A percentile compares a stretch with the other conserved stretches of the same genome.
These are phyloP conservation scores for Sporobolomyces pararoseus DNA, from an alignment of 768 basidiomycete species.

Conservation along the genomic window DNA sequence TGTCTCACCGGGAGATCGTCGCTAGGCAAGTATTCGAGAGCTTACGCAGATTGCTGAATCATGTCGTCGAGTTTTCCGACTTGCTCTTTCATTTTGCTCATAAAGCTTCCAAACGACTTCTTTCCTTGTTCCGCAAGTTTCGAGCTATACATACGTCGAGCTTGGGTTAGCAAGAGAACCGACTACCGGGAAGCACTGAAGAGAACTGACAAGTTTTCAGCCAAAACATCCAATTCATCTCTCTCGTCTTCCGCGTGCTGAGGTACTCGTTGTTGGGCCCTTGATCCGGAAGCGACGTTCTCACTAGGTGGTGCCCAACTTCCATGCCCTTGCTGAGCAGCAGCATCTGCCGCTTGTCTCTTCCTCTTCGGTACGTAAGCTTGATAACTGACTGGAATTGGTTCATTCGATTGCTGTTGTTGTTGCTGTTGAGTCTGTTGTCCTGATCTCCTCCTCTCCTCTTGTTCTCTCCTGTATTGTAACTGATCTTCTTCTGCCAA, in stretches of 20 bases:
- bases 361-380: constrained; percentile 28
- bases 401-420: neutral
- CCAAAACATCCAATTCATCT: constrained; percentile 36
- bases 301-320: constrained; percentile 62
- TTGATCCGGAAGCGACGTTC: constrained; percentile 57
- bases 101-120: constrained; percentile 26
- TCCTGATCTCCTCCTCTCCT: neutral
- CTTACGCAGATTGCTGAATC: constrained; percentile 21
- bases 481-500: constrained; percentile 28
- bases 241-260: neutral
- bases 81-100: constrained; percentile 31
- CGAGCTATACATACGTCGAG: constrained; percentile 10
- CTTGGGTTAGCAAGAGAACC: no score
- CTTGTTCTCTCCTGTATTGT: constrained; percentile 5
- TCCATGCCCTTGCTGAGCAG: neutral
- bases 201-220: constrained; percentile 32
- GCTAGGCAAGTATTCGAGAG: neutral
- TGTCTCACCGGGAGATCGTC: no score
- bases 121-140: constrained; percentile 39
- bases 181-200: neutral
- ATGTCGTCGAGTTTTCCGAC: constrained; percentile 29
- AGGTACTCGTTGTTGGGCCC: neutral
- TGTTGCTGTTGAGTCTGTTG: neutral
- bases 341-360: neutral
- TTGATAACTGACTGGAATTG: constrained; percentile 20